phyloP scores from a whole-genome alignment of 352 stramenopile genomes.

The Globisporangium acanthophoron region DNA sequence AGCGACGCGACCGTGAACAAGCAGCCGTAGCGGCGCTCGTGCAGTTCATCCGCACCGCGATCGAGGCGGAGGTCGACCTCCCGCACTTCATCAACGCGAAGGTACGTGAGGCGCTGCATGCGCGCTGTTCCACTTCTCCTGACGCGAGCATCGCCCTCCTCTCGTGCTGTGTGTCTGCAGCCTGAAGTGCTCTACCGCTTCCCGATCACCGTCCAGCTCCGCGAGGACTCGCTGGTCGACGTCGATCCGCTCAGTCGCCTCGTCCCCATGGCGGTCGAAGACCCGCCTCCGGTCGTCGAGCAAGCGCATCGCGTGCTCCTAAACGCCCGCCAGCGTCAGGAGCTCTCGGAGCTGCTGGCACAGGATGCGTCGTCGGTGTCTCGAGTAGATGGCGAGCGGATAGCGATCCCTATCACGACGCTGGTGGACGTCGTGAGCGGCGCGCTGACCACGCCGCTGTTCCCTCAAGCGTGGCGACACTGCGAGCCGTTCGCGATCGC shows the following conservation, averaged over 20 bases:
- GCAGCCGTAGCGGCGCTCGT: constrained; percentile 41
- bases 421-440: constrained; percentile 26
- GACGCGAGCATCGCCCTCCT: background rate
- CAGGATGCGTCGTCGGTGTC: constrained; percentile 6
- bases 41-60: constrained; percentile 33
- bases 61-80: constrained; percentile 60
- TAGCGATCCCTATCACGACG: constrained; percentile 9
- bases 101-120: constrained; percentile 22
- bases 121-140: background rate
- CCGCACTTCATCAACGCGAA: constrained; percentile 52
- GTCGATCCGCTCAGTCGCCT: constrained; percentile 35
- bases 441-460: constrained; percentile 22
- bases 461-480: constrained; percentile 36
- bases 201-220: constrained; percentile 43
- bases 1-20: constrained; percentile 43
- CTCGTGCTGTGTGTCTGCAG: constrained; percentile 17
- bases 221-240: constrained; percentile 45
- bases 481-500: constrained; percentile 35
- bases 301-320: constrained; percentile 33
- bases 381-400: constrained; percentile 3
- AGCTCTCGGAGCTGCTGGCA: constrained; percentile 14
- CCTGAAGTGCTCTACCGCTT: constrained; percentile 49
- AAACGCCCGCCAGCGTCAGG: constrained; percentile 32
- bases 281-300: constrained; percentile 39
- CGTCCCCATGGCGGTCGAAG: constrained; percentile 18